phyloP scores from a whole-genome alignment of 805 yeast genomes.

The Yarrowia osloensis region DNA sequence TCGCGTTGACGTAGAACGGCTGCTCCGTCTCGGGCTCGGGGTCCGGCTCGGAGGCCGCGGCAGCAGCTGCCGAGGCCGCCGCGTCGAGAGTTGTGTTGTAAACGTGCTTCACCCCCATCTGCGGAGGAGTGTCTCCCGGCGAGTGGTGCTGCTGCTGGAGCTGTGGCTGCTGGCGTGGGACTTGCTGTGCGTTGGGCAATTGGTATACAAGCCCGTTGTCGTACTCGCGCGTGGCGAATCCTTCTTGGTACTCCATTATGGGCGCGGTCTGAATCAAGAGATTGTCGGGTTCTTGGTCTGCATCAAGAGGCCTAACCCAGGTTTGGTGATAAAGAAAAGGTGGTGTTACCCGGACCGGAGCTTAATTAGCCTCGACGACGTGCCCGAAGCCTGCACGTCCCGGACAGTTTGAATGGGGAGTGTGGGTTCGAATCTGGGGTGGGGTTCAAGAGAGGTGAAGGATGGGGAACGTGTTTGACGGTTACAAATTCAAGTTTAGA shows the following conservation, averaged over 20 bases:
- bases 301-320: conserved; percentile 5
- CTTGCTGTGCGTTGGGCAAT: conserved; percentile 16
- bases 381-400: conserved; percentile 3
- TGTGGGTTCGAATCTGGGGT: neutral
- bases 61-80: neutral
- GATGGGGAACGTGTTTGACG: too few species aligned
- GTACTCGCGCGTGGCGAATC: conserved; percentile 26
- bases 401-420: neutral
- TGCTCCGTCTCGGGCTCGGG: conserved; percentile 55
- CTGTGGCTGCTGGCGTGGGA: conserved; percentile 7
- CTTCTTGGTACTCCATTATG: conserved; percentile 23
- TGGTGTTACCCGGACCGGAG: conserved; percentile 29
- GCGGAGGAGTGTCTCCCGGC: neutral
- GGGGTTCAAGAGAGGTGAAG: too few species aligned
- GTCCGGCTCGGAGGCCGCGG: conserved; percentile 12
- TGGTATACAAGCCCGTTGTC: conserved; percentile 20
- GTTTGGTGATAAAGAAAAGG: conserved; percentile 29
- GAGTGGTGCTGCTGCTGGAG: conserved; percentile 7
- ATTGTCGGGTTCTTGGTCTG: neutral
- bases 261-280: neutral
- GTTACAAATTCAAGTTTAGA: too few species aligned
- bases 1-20: conserved; percentile 96
- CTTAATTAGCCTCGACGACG: conserved; percentile 1
- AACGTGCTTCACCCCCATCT: neutral
- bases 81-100: neutral